Evolutionary conservation across 2,329 filamentous ascomycete genomes (phyloP), one percentile per base, ranked within the genome.

Genomic region (Aspergillus amoenus): DNA sequence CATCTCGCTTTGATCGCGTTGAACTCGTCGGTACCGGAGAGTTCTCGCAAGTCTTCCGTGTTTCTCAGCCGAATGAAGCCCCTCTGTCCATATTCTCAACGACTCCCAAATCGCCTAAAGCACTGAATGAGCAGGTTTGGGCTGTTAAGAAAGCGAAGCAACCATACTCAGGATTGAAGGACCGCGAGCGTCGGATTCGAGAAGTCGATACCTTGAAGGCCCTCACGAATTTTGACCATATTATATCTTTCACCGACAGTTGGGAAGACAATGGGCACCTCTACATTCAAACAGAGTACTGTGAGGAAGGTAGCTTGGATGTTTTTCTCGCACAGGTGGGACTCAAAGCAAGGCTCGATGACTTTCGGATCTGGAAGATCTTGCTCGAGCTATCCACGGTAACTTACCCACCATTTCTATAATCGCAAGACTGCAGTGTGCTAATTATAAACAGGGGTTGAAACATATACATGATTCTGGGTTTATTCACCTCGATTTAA

Each of bases 321-420:
- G 83, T 86, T 15, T 99, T 97, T 70, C 81, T 99, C 30, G 83
- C 85, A n/a, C 85, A 89, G 57, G 86, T 91, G 59, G 94, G 94
- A 22, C 83, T 88, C 60, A 91, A 90, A 70, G 93, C 91, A 46
- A 85, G 93, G 65, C 78, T 99, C 63, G 94, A 99, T 74, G 94
- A 97, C 73, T 99, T 99, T 77, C 86, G 94, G 60, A 97, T 97
- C 73, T 99, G 94, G 91, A 99, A 99, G 79, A 93, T 97, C 57
- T 79, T 97, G 66, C 84, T 96, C 42, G 94, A 99, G 73, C 76
- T 96, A 58, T 84, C 88, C 67, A 79, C 89, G 80, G 91, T 94
- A 84, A 32, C 13, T 30, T 39, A 17, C n/a, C 32, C 15, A 27
- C 17, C 11, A 34, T 12, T 11, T 9, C 5, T 49, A 7, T 24